Conservation (phyloP, 495 filamentous ascomycete genomes). For the Hypomontagnella submonticulosa region DNA sequence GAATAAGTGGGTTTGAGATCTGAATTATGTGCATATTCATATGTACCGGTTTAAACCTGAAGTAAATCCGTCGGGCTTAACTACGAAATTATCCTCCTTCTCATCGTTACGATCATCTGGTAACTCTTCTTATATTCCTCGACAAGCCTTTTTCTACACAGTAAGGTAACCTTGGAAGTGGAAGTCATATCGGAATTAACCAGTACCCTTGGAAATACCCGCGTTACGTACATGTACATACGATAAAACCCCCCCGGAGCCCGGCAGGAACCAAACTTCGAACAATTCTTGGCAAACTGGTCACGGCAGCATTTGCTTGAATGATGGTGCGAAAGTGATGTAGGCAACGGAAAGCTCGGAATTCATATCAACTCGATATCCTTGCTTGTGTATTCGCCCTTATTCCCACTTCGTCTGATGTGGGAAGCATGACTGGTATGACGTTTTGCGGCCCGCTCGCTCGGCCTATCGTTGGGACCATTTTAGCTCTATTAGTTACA, state of each 20-base stretch:
- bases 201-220: conserved; percentile 19
- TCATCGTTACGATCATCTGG: no score
- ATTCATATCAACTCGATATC: conserved; percentile 22
- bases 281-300: conserved; percentile 37
- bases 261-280: conserved; percentile 17
- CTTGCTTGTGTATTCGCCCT: conserved; percentile 28
- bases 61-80: no score
- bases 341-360: conserved; percentile 41
- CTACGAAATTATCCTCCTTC: no score
- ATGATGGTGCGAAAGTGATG: conserved; percentile 7
- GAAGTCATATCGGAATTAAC: conserved; percentile 5
- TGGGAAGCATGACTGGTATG: conserved; percentile 16
- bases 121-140: no score
- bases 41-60: no score
- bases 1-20: no score
- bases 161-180: no score
- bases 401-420: conserved; percentile 3
- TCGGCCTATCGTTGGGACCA: no score
- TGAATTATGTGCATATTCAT: no score
- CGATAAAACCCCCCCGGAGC: conserved; percentile 17
- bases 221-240: conserved; percentile 10
- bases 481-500: no score
- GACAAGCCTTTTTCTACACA: no score
- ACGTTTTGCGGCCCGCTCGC: conserved; percentile 2
- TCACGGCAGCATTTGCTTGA: conserved; percentile 19